Conservation (phyloP, 1,284 basidiomycete species). For the Fistulina hepatica region DNA sequence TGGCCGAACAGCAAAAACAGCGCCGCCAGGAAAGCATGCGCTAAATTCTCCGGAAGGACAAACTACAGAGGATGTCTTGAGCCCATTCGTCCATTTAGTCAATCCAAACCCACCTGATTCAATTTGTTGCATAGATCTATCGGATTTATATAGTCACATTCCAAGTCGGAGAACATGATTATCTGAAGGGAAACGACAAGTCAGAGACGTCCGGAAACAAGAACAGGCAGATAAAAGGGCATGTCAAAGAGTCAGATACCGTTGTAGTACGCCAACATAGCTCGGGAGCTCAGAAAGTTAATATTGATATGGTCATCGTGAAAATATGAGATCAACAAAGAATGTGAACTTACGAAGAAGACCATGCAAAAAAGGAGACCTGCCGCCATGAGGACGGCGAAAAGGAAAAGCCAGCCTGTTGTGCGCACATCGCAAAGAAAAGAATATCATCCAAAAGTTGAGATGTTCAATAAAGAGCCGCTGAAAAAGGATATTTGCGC, state of each 20-base stretch:
- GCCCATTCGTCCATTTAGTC: neutral
- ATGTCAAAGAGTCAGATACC: neutral
- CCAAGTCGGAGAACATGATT: slow-evolving; percentile 99
- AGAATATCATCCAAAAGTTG: neutral
- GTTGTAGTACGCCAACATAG: neutral
- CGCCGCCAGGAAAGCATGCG: slow-evolving; percentile 83
- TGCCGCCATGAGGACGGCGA: slow-evolving; percentile 87
- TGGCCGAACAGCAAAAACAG: slow-evolving; percentile 92
- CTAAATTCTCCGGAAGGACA: slow-evolving; percentile 92
- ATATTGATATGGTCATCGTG: no score
- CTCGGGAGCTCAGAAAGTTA: slow-evolving; percentile 1
- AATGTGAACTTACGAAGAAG: slow-evolving; percentile 74
- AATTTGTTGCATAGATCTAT: slow-evolving; percentile 99
- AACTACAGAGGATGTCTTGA: slow-evolving; percentile 47
- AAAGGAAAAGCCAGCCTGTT: slow-evolving; percentile 88
- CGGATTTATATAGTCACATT: slow-evolving; percentile 99
- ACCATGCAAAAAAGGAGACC: slow-evolving; percentile 94
- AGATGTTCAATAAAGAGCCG: neutral
- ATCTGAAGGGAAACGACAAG: slow-evolving; percentile 46
- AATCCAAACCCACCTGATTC: slow-evolving; percentile 72
- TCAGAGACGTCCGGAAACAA: slow-evolving; percentile 3
- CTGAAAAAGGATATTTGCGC: slow-evolving; percentile 13
- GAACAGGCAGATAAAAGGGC: neutral
- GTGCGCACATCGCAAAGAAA: slow-evolving; percentile 2
- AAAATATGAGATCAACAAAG: neutral